Base-by-base conservation (phyloP, 768 basidiomycete species). In the Pholiota conissans region DNA sequence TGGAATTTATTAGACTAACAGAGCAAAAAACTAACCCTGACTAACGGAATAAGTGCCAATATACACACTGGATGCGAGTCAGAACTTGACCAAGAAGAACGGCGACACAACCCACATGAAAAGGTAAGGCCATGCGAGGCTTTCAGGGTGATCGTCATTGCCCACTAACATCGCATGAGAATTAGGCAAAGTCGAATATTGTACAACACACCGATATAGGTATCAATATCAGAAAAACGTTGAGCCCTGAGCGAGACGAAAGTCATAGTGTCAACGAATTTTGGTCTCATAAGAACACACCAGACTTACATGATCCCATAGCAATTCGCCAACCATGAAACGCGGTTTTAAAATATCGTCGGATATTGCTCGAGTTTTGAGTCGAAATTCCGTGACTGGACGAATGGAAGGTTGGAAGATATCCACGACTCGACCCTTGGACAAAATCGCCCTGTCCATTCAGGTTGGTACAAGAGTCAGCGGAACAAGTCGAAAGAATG, bases 41-140 rank as follows among this genome's bases (percentile, higher is more conserved):
- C 90, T 27, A 93, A 78, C 3, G 92, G 93, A 26, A 93, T 81
- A 70, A 94, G 82, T 9, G 88, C 81, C 26, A 90, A 71, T 60
- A 87, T 77, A 58, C 81, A 87, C 53, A 85, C 88, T 90, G 42
- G 13, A 9, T 24, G 20, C 14, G 32, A 34, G 24, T 35, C 13
- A 26, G 14, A 14, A 18, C 4, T 20, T 13, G 9, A 32, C 30
- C 30, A 13, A 32, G 30, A 32, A 32, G 46, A 6, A 4, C 22
- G 26, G 59, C 57, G 13, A 68, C 85, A 68, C 61, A 89, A 68
- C 85, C 68, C 61, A 89, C 90, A 80, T 32, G 81, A 70, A 64
- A 91, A 91, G 22, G 85, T 78, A 20, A 89, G 65, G 4, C 76
- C 79, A 57, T 84, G 77, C 2, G 81, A 75, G 26, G 75, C 71